These are phyloP conservation scores for Phytophthora melonis DNA, from an alignment of 352 stramenopile species.

Conservation along the genomic window DNA sequence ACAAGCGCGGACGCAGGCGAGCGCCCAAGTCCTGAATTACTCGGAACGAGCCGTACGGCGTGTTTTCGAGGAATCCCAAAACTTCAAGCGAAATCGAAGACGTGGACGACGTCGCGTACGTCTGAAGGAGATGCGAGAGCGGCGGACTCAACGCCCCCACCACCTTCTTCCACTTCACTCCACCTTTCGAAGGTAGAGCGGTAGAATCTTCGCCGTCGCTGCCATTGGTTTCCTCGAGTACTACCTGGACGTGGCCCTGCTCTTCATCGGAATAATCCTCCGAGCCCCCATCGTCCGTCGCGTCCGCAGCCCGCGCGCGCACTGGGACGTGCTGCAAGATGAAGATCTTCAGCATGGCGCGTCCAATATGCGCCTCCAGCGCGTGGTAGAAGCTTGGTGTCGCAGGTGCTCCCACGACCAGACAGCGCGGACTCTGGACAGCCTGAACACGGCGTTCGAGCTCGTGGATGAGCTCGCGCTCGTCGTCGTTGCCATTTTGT, in stretches of 20 bases:
- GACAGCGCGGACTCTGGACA: conserved; percentile 36
- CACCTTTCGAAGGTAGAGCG: conserved; percentile 22
- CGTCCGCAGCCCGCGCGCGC: conserved; percentile 18
- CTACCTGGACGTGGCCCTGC: conserved; percentile 8
- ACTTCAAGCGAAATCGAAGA: conserved; percentile 36
- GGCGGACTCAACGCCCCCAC: conserved; percentile 37
- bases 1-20: conserved; percentile 37
- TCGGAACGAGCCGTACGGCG: conserved; percentile 13
- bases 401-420: conserved; percentile 43
- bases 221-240: conserved; percentile 9
- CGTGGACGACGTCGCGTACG: conserved; percentile 20
- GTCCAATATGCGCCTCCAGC: conserved; percentile 42
- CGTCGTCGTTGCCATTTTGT: conserved; percentile 10
- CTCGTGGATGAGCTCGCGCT: conserved; percentile 1
- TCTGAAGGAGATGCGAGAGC: conserved; percentile 45
- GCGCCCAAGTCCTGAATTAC: conserved; percentile 28
- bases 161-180: conserved; percentile 31
- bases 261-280: conserved; percentile 69
- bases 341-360: conserved; percentile 44
- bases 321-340: conserved; percentile 54
- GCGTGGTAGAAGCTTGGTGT: conserved; percentile 45
- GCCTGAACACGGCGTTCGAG: conserved; percentile 38
- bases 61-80: conserved; percentile 36
- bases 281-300: conserved; percentile 28
- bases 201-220: conserved; percentile 21